phyloP scores from a whole-genome alignment of 768 basidiomycete species.

The Suillus alpinus region DNA sequence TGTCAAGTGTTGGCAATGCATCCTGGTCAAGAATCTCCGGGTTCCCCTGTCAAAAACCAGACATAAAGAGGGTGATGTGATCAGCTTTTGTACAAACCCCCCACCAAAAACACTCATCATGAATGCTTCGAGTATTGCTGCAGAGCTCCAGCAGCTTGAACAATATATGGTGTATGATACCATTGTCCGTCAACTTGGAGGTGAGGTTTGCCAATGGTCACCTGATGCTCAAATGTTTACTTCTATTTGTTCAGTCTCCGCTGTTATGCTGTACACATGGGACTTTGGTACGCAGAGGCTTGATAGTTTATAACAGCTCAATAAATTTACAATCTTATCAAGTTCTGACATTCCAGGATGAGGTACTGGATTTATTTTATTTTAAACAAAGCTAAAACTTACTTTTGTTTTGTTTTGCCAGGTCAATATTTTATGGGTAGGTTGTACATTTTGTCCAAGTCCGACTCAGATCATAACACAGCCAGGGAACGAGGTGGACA shows the following conservation, averaged over 20 bases:
- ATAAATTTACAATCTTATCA: not conserved
- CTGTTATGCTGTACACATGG: not conserved
- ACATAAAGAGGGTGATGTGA: not conserved
- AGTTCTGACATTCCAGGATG: conserved; percentile 4
- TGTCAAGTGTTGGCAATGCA: not conserved
- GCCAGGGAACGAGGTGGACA: not conserved
- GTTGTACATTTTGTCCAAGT: not conserved
- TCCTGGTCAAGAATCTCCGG: not conserved
- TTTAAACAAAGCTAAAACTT: not conserved
- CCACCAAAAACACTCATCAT: not conserved
- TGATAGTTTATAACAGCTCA: not conserved
- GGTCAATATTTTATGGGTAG: conserved; percentile 5
- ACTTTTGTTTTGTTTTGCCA: not conserved
- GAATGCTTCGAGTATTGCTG: not conserved
- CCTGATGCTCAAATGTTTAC: not conserved
- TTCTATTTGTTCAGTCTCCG: not conserved
- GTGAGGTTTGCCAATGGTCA: not conserved
- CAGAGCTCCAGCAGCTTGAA: conserved; percentile 1
- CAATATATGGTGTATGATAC: not conserved
- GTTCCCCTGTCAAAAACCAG: not conserved
- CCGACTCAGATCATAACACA: too few relatives aligned
- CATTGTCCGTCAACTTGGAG: not conserved
- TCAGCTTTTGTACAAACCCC: not conserved
- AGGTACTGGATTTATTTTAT: not conserved
- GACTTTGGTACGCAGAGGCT: not conserved